Evolutionary conservation across 108 stramenopile species (phyloP), one percentile per base, ranked within the genome.

Genomic region (Cyclostephanos invisitatus): DNA sequence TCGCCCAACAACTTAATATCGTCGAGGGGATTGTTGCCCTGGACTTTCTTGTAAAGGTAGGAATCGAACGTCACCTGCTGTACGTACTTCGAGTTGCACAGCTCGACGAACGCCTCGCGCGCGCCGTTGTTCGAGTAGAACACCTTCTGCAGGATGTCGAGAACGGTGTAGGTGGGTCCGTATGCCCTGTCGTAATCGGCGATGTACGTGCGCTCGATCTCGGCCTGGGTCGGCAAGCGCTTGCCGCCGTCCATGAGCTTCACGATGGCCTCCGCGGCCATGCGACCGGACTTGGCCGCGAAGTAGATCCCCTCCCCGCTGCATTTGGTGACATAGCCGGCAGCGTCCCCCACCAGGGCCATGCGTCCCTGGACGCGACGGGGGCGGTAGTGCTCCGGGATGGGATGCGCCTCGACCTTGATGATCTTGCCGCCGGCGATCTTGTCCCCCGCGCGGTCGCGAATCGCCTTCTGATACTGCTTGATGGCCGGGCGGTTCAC

Each of bases 231-330:
- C 10, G 97, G 97, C 66, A 98, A 90, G 55, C 81, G 84, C 61
- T 73, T 86, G 69, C 96, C 96, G 48, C 90, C 88, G 29, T 88
- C 75, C 92, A 98, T 93, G 61, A 93, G 85, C 71, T 84, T 77
- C 32, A 95, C 92, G 80, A 98, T 94, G 64, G 92, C 89, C 86
- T 97, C 88, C 25, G 95, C 98, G 8, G 98, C 98, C 96, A 98
- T 97, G 59, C 96, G 90, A 75, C 98, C 98, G 62, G 94, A 94
- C 85, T 97, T 98, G 77, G 96, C 96, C 28, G 96, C 98, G 70
- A 97, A 97, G 91, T 98, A 97, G 74, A 98, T 98, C 47, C 98
- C 98, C 87, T 98, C 98, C 57, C 98, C 98, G 27, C 96, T 96
- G 92, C 96, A 97, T 89, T 97, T 97, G 83, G 96, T 97, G 27